Conservation (phyloP, 2,329 filamentous ascomycete species). For the Aspergillus tubingensis region DNA sequence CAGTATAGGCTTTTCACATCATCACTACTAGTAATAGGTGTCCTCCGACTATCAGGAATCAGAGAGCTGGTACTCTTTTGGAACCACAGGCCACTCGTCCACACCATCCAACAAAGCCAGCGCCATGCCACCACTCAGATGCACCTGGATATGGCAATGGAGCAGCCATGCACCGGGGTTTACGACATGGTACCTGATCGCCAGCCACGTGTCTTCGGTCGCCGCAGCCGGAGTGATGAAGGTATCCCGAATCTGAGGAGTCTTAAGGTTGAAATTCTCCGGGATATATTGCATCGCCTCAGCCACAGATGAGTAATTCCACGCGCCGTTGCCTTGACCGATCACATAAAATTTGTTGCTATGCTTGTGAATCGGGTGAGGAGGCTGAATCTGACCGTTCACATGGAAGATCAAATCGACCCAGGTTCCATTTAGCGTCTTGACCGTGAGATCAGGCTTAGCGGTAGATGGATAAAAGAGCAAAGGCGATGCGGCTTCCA, state of each 20-base stretch:
- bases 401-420: slow-evolving; percentile 58
- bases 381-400: slow-evolving; percentile 50
- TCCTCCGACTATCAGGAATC: background rate
- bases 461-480: slow-evolving; percentile 50
- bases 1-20: too few species aligned
- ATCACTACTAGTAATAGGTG: too few species aligned
- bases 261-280: slow-evolving; percentile 57
- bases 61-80: slow-evolving; percentile 24
- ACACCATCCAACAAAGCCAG: slow-evolving; percentile 52
- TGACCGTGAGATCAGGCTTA: slow-evolving; percentile 50
- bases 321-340: slow-evolving; percentile 54
- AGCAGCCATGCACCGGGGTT: slow-evolving; percentile 59
- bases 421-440: slow-evolving; percentile 53
- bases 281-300: slow-evolving; percentile 54
- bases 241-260: slow-evolving; percentile 57
- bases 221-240: slow-evolving; percentile 43
- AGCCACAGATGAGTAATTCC: slow-evolving; percentile 55
- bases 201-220: slow-evolving; percentile 48
- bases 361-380: slow-evolving; percentile 67
- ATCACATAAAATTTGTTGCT: slow-evolving; percentile 62
- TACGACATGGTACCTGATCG: slow-evolving; percentile 54
- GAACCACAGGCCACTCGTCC: slow-evolving; percentile 36
- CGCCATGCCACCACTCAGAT: slow-evolving; percentile 58
- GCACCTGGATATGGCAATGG: slow-evolving; percentile 60
- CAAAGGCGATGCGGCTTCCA: slow-evolving; percentile 46